phyloP scores from a whole-genome alignment of 805 yeast species.

The Nakazawaea siamensis region DNA sequence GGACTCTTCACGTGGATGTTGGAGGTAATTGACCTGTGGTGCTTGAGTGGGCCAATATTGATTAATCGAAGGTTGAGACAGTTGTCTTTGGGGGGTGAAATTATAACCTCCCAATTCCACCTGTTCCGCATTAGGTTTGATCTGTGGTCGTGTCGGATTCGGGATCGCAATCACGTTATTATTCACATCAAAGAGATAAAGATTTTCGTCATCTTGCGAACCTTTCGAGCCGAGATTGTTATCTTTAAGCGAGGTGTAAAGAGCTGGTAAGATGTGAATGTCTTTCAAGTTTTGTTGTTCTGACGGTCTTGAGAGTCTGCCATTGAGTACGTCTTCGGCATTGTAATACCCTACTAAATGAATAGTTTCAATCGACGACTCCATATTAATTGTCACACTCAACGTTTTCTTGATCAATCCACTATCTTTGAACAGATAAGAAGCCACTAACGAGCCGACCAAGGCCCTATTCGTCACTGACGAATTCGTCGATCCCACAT shows the following conservation, averaged over 20 bases:
- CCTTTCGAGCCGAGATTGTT: slow-evolving; percentile 50
- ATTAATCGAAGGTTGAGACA: not conserved
- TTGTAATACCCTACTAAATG: slow-evolving; percentile 78
- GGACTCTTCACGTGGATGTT: too few relatives aligned
- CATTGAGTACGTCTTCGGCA: slow-evolving; percentile 62
- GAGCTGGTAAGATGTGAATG: slow-evolving; percentile 33
- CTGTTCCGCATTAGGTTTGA: too few relatives aligned
- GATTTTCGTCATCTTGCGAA: slow-evolving; percentile 40
- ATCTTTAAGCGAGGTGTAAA: slow-evolving; percentile 51
- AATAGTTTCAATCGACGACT: slow-evolving; percentile 30
- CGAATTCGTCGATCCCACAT: not conserved
- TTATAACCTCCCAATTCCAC: too few relatives aligned
- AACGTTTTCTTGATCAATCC: slow-evolving; percentile 83
- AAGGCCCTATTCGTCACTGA: slow-evolving; percentile 30
- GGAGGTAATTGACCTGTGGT: too few relatives aligned
- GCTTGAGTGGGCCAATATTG: too few relatives aligned
- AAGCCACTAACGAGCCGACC: slow-evolving; percentile 49
- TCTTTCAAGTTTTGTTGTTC: slow-evolving; percentile 41
- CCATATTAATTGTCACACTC: slow-evolving; percentile 42
- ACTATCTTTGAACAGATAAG: slow-evolving; percentile 56
- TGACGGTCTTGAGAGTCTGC: slow-evolving; percentile 50
- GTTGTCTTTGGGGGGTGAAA: slow-evolving; percentile 1
- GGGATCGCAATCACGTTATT: slow-evolving; percentile 11
- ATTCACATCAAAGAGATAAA: slow-evolving; percentile 33
- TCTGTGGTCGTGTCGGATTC: slow-evolving; percentile 6